Conservation (phyloP, 495 filamentous ascomycete species). For the Penicillium canariense region DNA sequence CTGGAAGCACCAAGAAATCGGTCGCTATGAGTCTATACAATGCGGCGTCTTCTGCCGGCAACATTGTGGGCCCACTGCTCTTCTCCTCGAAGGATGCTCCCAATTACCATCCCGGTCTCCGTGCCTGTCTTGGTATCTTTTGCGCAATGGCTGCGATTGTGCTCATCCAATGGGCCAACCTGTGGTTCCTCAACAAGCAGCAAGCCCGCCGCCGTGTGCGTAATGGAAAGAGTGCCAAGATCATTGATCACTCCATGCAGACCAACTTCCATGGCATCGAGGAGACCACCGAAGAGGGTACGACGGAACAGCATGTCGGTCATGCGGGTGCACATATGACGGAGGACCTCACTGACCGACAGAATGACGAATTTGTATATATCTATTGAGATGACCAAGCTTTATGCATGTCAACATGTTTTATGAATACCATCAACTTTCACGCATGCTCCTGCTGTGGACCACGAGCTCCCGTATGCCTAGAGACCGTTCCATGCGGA, state of each 20-base stretch:
- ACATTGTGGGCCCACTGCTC: slow-evolving; percentile 48
- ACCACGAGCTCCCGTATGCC: too few species aligned
- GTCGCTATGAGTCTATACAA: slow-evolving; percentile 51
- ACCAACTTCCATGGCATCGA: slow-evolving; percentile 27
- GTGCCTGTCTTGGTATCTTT: slow-evolving; percentile 56
- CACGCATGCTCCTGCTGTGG: too few species aligned
- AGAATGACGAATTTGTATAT: slow-evolving; percentile 69
- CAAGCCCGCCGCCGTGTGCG: slow-evolving; percentile 51
- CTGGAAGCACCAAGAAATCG: slow-evolving; percentile 52
- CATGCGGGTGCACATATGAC: slow-evolving; percentile 43
- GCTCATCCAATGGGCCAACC: slow-evolving; percentile 48
- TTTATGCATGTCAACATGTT: neutral
- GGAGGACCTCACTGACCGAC: slow-evolving; percentile 57
- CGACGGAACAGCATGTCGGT: slow-evolving; percentile 15
- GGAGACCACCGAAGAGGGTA: slow-evolving; percentile 17
- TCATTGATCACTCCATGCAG: slow-evolving; percentile 58
- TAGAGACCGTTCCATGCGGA: too few species aligned
- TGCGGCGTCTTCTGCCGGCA: slow-evolving; percentile 42
- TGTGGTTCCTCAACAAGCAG: slow-evolving; percentile 52
- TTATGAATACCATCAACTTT: neutral
- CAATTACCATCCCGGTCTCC: slow-evolving; percentile 54
- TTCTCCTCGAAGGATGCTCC: slow-evolving; percentile 45
- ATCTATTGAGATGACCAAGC: slow-evolving; percentile 37
- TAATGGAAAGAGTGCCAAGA: slow-evolving; percentile 55
- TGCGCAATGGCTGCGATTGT: slow-evolving; percentile 47